A percentile compares a stretch with the other conserved stretches of the same genome.
phyloP scores from a whole-genome alignment of 1,139 yeast genomes.

The Geotrichum klebahnii region DNA sequence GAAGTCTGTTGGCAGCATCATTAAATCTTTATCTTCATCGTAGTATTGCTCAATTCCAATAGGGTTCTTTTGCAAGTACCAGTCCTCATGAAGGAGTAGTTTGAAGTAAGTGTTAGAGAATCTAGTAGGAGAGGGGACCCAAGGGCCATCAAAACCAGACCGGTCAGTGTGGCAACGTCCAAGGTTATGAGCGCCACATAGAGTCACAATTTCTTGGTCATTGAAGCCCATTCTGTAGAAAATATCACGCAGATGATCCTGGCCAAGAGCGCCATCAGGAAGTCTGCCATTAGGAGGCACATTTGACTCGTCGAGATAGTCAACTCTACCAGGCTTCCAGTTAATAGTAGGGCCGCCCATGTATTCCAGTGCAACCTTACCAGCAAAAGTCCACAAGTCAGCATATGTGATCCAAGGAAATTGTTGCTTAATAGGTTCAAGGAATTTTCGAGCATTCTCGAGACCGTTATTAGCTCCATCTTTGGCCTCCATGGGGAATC shows the following conservation, averaged over 20 bases:
- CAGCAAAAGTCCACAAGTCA: constrained; percentile 65
- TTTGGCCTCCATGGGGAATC: constrained; percentile 43
- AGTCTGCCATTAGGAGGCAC: constrained; percentile 63
- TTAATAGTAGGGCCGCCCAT: constrained; percentile 58
- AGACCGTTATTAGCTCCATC: constrained; percentile 62
- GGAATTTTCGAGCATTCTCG: constrained; percentile 51
- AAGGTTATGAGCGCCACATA: constrained; percentile 61
- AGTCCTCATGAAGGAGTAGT: constrained; percentile 62
- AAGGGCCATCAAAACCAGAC: constrained; percentile 78
- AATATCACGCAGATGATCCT: constrained; percentile 51
- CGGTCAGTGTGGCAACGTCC: constrained; percentile 59
- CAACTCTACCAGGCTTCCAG: constrained; percentile 63
- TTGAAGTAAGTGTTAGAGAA: constrained; percentile 78
- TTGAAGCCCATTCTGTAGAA: constrained; percentile 60
- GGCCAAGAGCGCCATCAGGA: constrained; percentile 54
- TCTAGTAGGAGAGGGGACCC: constrained; percentile 81
- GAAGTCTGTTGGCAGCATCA: constrained; percentile 68
- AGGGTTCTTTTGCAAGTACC: constrained; percentile 60
- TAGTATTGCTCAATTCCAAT: constrained; percentile 69
- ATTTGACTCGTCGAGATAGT: constrained; percentile 48
- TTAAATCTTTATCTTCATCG: constrained; percentile 56
- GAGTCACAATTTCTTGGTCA: constrained; percentile 59
- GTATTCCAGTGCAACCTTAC: constrained; percentile 55
- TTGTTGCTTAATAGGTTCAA: constrained; percentile 55
- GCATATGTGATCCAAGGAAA: constrained; percentile 61